Base-by-base conservation (phyloP, 2,329 filamentous ascomycete genomes). In the Leptographium wingfieldii region DNA sequence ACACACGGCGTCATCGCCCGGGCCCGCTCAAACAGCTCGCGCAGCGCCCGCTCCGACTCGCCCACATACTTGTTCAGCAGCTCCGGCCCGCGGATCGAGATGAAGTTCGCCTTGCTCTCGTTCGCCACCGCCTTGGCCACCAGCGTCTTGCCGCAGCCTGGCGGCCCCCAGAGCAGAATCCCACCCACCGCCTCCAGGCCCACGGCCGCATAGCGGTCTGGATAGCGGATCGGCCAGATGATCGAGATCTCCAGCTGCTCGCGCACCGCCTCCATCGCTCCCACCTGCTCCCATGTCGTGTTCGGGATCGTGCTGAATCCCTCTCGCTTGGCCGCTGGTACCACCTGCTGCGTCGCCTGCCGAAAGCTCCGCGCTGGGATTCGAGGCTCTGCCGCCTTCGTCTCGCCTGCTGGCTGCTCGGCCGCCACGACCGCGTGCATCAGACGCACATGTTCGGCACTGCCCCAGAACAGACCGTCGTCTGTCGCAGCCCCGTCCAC, bases 1-100 rank as follows among this genome's bases (percentile, higher is more conserved):
- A 99, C 90, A 69, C 92, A 97, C 0, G 94, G 94, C 0, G 91
- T 82, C 9, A 88, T 92, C 0, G 88, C 88, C 57, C 92, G 83
- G 0, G 94, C 94, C 19, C 92, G 86, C 64, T 86, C 83, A 72
- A 99, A 99, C 0, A 97, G 87, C 70, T 95, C 90, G 27, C 94
- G 85, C 1, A 99, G 88, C 0, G 92, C 90, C 12, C 92, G 87
- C 74, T 99, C 94, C 7, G 90, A 95, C 73, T 99, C 94, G 65
- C 94, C 94, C 11, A 99, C 92, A 70, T 92, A 99, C 73, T 97
- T 99, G 77, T 97, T 97, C 54, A 99, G 81, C 11, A 99, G 78
- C 71, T 99, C 94, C 0, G 94, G 94, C 0, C 94, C 94, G 73
- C 96, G 96, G 73, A 99, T 90, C 58, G 90, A 91, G 73, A 99